These are phyloP conservation scores for Monilinia fructigena DNA, from an alignment of 2,329 filamentous ascomycete species.

Conservation along the genomic window DNA sequence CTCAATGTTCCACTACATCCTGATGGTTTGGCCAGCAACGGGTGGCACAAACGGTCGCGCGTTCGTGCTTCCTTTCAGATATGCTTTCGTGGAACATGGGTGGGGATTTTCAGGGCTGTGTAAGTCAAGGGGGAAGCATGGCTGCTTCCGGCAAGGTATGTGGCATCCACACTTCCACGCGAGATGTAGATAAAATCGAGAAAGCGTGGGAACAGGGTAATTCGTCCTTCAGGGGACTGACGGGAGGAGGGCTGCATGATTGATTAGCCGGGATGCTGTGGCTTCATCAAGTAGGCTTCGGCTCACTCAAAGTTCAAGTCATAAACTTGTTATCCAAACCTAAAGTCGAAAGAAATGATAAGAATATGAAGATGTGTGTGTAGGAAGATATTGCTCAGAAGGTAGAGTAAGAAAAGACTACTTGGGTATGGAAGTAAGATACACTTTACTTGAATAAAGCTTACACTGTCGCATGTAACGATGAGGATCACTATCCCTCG, in stretches of 20 bases:
- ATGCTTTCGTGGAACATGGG: slow-evolving; percentile 13
- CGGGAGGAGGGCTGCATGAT: slow-evolving; percentile 20
- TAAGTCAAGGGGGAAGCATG: slow-evolving; percentile 21
- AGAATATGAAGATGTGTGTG: slow-evolving; percentile 1
- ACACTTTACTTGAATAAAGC: background rate
- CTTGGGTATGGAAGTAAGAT: slow-evolving; percentile 10
- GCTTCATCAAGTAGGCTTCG: background rate
- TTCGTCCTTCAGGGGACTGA: slow-evolving; percentile 18
- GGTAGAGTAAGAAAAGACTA: background rate
- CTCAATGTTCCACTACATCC: slow-evolving; percentile 17
- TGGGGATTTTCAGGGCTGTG: slow-evolving; percentile 13
- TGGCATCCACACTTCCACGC: slow-evolving; percentile 23
- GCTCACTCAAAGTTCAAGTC: background rate
- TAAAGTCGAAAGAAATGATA: background rate
- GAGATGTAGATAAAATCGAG: slow-evolving; percentile 12
- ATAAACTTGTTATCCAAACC: background rate
- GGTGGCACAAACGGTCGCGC: slow-evolving; percentile 16
- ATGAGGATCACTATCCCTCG: slow-evolving; percentile 11
- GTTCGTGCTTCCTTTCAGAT: slow-evolving; percentile 3
- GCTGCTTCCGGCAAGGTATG: slow-evolving; percentile 19
- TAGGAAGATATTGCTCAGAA: slow-evolving; percentile 6
- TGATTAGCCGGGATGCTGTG: slow-evolving; percentile 11
- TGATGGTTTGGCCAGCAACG: slow-evolving; percentile 12
- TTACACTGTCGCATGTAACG: slow-evolving; percentile 19
- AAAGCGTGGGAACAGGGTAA: slow-evolving; percentile 20